Percentiles rank a stretch among this genome's conserved stretches.
These are phyloP conservation scores for Phalaenopsis aphrodite DNA, from an alignment of 106 monocot genomes.

Conservation along the genomic window DNA sequence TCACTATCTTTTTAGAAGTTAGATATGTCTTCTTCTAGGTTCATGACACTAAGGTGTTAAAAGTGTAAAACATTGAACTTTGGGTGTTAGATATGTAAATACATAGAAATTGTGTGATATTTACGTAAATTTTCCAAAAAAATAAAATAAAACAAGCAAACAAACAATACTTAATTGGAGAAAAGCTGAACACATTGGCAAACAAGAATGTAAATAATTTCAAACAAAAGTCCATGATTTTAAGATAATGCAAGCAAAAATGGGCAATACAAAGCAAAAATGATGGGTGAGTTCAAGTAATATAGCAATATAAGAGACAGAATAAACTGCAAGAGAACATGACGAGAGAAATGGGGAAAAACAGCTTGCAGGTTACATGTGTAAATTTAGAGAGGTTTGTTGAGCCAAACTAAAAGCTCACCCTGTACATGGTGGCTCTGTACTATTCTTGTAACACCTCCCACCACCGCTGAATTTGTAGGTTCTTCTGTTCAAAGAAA, in stretches of 20 bases:
- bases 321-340: not conserved
- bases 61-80: no score
- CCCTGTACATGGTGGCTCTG: conserved; percentile 81
- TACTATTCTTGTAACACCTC: conserved; percentile 71
- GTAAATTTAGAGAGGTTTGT: not conserved
- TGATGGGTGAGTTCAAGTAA: not conserved
- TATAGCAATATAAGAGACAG: not conserved
- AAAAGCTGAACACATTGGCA: not conserved
- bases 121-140: no score
- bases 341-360: not conserved
- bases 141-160: not conserved
- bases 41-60: no score
- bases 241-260: not conserved
- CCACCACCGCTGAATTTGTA: conserved; percentile 57
- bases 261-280: not conserved
- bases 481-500: conserved; percentile 47
- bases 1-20: no score
- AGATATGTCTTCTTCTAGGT: no score
- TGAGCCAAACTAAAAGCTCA: conserved; percentile 9
- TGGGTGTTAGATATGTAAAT: no score
- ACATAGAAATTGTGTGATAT: no score
- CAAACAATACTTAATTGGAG: not conserved
- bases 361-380: not conserved
- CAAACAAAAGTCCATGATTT: not conserved
- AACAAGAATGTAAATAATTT: not conserved